Evolutionary conservation across 768 basidiomycete genomes (phyloP).

Genomic region (Clathrus columnatus): DNA sequence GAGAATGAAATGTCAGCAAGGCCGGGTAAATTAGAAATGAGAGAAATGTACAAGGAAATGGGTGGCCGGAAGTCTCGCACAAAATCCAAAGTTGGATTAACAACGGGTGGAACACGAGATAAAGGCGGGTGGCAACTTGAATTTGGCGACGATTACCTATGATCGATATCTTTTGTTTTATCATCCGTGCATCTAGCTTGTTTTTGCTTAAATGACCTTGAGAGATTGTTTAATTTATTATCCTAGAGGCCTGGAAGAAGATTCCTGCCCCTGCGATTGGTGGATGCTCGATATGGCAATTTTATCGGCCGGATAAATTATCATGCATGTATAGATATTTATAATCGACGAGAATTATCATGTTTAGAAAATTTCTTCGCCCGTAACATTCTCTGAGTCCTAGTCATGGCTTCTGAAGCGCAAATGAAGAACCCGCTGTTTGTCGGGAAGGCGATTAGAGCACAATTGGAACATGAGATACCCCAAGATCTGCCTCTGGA

Average conservation of each 20-base stretch:
- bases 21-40: slow-evolving; percentile 78
- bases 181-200: neutral
- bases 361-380: neutral
- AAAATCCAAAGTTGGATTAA: slow-evolving; percentile 51
- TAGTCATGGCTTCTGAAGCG: slow-evolving; percentile 22
- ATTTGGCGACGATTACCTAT: slow-evolving; percentile 23
- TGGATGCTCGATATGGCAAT: neutral
- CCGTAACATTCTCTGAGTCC: neutral
- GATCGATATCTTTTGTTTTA: neutral
- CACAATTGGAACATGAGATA: slow-evolving; percentile 26
- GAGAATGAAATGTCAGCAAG: slow-evolving; percentile 42
- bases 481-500: slow-evolving; percentile 26
- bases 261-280: neutral
- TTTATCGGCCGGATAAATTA: neutral
- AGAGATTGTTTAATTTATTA: neutral
- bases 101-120: slow-evolving; percentile 45
- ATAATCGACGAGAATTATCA: neutral
- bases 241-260: neutral
- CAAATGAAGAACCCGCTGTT: slow-evolving; percentile 26
- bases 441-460: slow-evolving; percentile 27
- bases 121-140: slow-evolving; percentile 71
- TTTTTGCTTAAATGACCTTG: neutral
- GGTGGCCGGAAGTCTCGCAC: slow-evolving; percentile 72
- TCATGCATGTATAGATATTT: neutral
- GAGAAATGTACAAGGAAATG: slow-evolving; percentile 85